Evolutionary conservation across 2,329 filamentous ascomycete species (phyloP), one percentile per base, ranked within the genome.

Genomic region (Pseudocercospora fuligena): DNA sequence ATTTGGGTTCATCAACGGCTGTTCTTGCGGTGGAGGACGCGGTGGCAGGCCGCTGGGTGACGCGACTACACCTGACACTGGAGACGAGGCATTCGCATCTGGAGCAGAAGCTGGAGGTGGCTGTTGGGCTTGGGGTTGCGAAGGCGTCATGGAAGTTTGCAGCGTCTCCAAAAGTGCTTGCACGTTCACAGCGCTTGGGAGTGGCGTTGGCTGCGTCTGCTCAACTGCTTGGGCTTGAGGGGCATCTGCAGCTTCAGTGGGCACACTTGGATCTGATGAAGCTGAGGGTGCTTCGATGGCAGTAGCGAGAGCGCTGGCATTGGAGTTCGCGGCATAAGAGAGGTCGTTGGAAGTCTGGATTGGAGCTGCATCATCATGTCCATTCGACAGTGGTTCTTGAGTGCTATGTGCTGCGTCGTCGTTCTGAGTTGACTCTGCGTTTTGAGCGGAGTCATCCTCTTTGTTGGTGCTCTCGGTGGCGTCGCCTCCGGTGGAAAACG

Each of bases 1-100:
- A 69, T 83, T 83, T 51, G 81, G 77, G 69, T 84, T 80, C 59
- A 82, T 83, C 65, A 80, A 75, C 62, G 80, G 80, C 73, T 82
- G 81, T 66, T 83, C 82, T 75, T 84, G 83, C 43, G 82, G 80
- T 66, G 82, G 83, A 51, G 82, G 83, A 68, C 81, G 78, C 43
- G 82, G 78, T 73, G 82, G 83, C 7, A 84, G 82, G 54, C 80
- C 78, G 64, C 77, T 77, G 40, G 81, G 78, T 59, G 79, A 75
- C 8, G 71, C 75, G 66, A 65, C 70, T 33, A 78, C 40, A 43
- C 16, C 40, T 43, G 40, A 43, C 40, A 43, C 46, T 33, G 76
- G 72, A 66, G 79, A 75, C 63, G 73, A 75, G 40, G 67, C 63
- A 72, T 75, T 74, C 61, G 68, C 68, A 63, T 69, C 73, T 56